Percentiles rank a stretch among this genome's conserved stretches.
Evolutionary conservation across 2,329 filamentous ascomycete species (phyloP).

Genomic region (Fusarium sp.): DNA sequence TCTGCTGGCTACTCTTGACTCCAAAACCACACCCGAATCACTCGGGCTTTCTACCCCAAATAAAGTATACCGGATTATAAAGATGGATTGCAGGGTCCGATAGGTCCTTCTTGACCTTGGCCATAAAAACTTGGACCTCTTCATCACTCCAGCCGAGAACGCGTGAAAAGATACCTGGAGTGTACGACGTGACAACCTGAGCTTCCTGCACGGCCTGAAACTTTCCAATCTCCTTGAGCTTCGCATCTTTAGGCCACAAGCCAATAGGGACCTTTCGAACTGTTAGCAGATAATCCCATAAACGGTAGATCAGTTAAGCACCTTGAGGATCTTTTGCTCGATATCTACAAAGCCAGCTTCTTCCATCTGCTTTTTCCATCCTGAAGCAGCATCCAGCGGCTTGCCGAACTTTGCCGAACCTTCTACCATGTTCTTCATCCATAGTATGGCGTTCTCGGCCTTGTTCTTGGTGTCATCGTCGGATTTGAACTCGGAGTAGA

Average conservation of each 20-base stretch:
- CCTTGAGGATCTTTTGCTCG: slow-evolving; percentile 24
- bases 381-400: slow-evolving; percentile 8
- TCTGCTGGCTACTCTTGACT: neutral
- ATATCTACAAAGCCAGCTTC: slow-evolving; percentile 22
- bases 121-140: slow-evolving; percentile 43
- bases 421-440: slow-evolving; percentile 20
- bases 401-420: slow-evolving; percentile 15
- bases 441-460: neutral
- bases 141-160: slow-evolving; percentile 41
- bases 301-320: accelerated
- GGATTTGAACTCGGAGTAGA: slow-evolving; percentile 10
- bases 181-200: slow-evolving; percentile 41
- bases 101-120: slow-evolving; percentile 42
- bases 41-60: slow-evolving; percentile 41
- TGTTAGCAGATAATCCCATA: neutral
- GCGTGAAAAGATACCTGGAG: slow-evolving; percentile 38
- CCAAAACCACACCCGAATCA: neutral
- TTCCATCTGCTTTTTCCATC: slow-evolving; percentile 26
- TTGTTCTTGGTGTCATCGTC: slow-evolving; percentile 6
- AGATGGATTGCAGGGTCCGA: slow-evolving; percentile 37
- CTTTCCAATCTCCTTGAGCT: slow-evolving; percentile 37
- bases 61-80: slow-evolving; percentile 40
- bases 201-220: slow-evolving; percentile 34
- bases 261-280: slow-evolving; percentile 18
- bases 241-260: slow-evolving; percentile 24